Evolutionary conservation across 768 basidiomycete species (phyloP).

Genomic region (Nidula microcarpa): DNA sequence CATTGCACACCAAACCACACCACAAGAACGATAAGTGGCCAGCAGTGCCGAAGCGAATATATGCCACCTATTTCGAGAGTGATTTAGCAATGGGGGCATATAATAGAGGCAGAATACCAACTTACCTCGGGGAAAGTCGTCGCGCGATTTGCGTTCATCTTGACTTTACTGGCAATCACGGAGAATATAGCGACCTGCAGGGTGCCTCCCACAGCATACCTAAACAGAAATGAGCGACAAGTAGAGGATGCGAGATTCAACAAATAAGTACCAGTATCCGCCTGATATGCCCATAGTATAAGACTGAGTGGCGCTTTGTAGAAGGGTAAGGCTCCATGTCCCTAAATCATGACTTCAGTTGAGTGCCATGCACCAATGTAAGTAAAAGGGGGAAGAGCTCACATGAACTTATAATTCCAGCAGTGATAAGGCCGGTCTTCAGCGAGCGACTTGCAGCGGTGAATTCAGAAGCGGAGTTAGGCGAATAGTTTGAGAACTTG

Average conservation of each 20-base stretch:
- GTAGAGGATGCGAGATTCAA: not conserved
- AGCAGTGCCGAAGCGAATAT: slow-evolving; percentile 14
- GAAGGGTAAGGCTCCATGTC: slow-evolving; percentile 15
- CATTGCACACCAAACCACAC: slow-evolving; percentile 19
- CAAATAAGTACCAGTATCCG: slow-evolving; percentile 16
- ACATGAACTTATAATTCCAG: slow-evolving; percentile 16
- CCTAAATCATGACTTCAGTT: slow-evolving; percentile 2
- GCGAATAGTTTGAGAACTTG: slow-evolving; percentile 11
- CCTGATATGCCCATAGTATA: slow-evolving; percentile 16
- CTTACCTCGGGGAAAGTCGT: slow-evolving; percentile 27
- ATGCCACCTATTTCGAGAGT: slow-evolving; percentile 7
- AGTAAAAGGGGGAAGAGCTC: not conserved
- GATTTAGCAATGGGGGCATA: too few species aligned
- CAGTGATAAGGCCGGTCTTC: slow-evolving; percentile 16
- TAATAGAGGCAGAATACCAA: slow-evolving; percentile 3
- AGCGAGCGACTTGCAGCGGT: slow-evolving; percentile 16
- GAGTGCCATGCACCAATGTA: not conserved
- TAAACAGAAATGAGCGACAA: not conserved
- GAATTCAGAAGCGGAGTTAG: slow-evolving; percentile 13
- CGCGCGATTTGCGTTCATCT: slow-evolving; percentile 25
- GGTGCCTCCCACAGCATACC: slow-evolving; percentile 10
- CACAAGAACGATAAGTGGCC: slow-evolving; percentile 19
- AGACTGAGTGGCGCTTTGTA: slow-evolving; percentile 14
- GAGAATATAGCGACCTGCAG: slow-evolving; percentile 26
- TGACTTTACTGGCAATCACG: slow-evolving; percentile 26